phyloP scores from a whole-genome alignment of 78 protist genomes.

The Speleostelium caveatum region DNA sequence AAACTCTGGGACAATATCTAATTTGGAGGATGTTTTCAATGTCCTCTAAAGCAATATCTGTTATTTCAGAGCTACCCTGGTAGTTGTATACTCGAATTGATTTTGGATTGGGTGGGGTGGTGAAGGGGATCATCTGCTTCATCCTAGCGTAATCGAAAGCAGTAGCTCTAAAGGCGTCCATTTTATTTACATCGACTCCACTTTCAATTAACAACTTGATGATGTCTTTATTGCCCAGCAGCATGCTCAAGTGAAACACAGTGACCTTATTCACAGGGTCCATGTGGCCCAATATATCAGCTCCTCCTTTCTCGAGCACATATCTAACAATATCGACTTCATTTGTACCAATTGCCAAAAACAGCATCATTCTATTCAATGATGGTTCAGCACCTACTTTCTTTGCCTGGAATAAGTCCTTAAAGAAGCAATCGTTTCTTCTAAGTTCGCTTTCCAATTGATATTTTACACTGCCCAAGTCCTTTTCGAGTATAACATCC shows the following conservation, averaged over 20 bases:
- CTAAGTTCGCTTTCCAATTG: conserved; percentile 31
- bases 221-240: conserved; percentile 26
- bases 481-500: conserved; percentile 42
- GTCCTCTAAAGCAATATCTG: neutral
- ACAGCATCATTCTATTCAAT: conserved; percentile 33
- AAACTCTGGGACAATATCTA: conserved; percentile 8
- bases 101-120: conserved; percentile 23
- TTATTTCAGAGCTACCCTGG: neutral
- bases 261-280: conserved; percentile 53
- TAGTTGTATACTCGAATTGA: conserved; percentile 36
- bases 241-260: conserved; percentile 36
- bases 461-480: conserved; percentile 42
- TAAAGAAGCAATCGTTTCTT: conserved; percentile 32
- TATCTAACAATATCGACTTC: conserved; percentile 21
- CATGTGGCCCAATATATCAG: neutral
- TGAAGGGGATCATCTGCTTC: neutral
- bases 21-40: conserved; percentile 20
- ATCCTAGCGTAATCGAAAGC: conserved; percentile 55
- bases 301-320: conserved; percentile 24
- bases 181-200: neutral
- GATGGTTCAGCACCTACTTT: neutral
- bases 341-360: conserved; percentile 31
- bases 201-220: neutral
- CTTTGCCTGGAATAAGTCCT: neutral
- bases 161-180: conserved; percentile 57